A percentile compares a stretch with the other conserved stretches of the same genome.
phyloP scores from a whole-genome alignment of 2,329 filamentous ascomycete genomes.

The Verticillium dahliae region DNA sequence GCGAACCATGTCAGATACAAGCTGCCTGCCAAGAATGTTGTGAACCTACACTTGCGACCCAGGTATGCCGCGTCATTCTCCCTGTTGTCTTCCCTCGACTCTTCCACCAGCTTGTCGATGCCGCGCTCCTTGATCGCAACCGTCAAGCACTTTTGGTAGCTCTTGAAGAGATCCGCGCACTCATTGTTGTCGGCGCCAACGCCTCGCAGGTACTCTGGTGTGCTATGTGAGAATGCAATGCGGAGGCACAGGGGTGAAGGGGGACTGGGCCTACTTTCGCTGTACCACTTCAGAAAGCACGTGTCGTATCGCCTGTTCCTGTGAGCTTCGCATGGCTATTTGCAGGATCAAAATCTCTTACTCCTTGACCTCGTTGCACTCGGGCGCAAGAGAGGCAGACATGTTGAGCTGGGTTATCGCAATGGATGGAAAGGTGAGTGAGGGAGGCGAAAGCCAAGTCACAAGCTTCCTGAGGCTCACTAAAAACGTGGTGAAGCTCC shows the following conservation, averaged over 20 bases:
- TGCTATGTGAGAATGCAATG: conserved; percentile 1
- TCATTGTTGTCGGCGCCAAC: conserved; percentile 76
- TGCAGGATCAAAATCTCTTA: conserved; percentile 30
- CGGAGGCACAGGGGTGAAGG: conserved; percentile 7
- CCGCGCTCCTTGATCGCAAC: conserved; percentile 85
- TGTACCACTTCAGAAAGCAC: conserved; percentile 99
- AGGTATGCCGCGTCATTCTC: conserved; percentile 66
- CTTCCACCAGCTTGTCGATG: conserved; percentile 87
- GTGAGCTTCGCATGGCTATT: conserved; percentile 5
- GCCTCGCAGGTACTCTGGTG: conserved; percentile 79
- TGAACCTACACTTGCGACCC: conserved; percentile 32
- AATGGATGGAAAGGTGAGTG: background rate
- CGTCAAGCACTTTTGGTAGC: conserved; percentile 80
- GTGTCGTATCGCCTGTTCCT: conserved; percentile 77
- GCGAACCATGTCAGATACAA: background rate
- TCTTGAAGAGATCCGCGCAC: conserved; percentile 77
- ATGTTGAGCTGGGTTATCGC: conserved; percentile 36
- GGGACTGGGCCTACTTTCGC: conserved; percentile 66
- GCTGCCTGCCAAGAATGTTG: background rate
- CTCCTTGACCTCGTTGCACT: conserved; percentile 97
- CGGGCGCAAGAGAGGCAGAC: conserved; percentile 90
- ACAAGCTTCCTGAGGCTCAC: background rate
- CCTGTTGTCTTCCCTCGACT: conserved; percentile 81
- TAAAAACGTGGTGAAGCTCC: background rate
- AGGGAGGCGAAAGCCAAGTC: background rate